These are phyloP conservation scores for Candida palmyrensis DNA, from an alignment of 805 yeast species.

Conservation along the genomic window DNA sequence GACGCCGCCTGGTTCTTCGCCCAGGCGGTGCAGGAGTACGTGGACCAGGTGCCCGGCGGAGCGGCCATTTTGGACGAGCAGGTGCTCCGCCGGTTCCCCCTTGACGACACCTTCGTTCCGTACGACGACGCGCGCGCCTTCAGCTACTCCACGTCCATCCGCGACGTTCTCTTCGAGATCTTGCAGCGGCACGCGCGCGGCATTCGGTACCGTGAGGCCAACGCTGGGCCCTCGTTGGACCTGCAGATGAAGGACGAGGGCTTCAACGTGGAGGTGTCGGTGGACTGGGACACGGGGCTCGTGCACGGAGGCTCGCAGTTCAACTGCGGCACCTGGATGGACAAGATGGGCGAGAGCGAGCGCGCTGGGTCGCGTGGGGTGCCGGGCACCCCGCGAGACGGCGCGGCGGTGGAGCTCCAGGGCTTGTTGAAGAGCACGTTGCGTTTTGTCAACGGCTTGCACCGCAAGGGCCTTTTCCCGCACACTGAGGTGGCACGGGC, in stretches of 20 bases:
- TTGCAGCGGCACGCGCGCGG: slow-evolving; percentile 86
- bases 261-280: slow-evolving; percentile 71
- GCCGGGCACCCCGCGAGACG: slow-evolving; percentile 98
- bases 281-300: slow-evolving; percentile 88
- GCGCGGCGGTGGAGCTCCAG: slow-evolving; percentile 90
- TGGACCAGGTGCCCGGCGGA: slow-evolving; percentile 65
- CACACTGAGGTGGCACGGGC: slow-evolving; percentile 52
- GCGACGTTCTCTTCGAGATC: slow-evolving; percentile 79
- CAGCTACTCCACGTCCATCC: slow-evolving; percentile 60
- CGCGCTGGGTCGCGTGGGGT: slow-evolving; percentile 81
- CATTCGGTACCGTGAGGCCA: slow-evolving; percentile 84
- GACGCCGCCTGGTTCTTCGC: slow-evolving; percentile 96
- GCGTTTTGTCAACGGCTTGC: slow-evolving; percentile 67
- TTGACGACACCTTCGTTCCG: slow-evolving; percentile 74
- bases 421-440: slow-evolving; percentile 82
- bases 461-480: slow-evolving; percentile 50
- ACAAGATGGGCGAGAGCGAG: slow-evolving; percentile 95
- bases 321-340: slow-evolving; percentile 99
- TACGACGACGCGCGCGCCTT: slow-evolving; percentile 73
- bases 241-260: slow-evolving; percentile 92
- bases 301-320: slow-evolving; percentile 86
- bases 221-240: slow-evolving; percentile 86
- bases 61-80: slow-evolving; percentile 58
- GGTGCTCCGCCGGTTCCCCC: slow-evolving; percentile 81
- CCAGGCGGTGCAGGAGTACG: slow-evolving; percentile 84